phyloP scores from a whole-genome alignment of 2,329 filamentous ascomycete genomes.

The Fonsecaea monophora region DNA sequence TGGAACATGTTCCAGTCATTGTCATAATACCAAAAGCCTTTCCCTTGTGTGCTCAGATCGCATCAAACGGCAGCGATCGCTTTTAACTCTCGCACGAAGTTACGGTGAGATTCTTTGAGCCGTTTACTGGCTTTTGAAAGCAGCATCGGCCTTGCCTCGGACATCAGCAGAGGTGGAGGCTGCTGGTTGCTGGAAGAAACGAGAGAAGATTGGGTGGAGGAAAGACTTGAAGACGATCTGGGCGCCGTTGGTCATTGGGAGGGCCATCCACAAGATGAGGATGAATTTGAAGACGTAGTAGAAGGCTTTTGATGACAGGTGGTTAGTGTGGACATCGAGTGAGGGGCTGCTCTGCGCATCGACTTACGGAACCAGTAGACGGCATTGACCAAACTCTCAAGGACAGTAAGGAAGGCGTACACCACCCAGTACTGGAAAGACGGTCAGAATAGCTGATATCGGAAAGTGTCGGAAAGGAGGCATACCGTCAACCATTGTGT shows the following conservation, averaged over 20 bases:
- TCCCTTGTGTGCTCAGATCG: conserved; percentile 16
- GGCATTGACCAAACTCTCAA: conserved; percentile 70
- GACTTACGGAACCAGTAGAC: conserved; percentile 71
- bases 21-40: conserved; percentile 21
- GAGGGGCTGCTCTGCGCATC: conserved; percentile 80
- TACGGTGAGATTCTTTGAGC: conserved; percentile 30
- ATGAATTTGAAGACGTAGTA: conserved; percentile 99
- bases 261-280: conserved; percentile 95
- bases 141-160: conserved; percentile 82
- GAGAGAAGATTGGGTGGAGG: conserved; percentile 86
- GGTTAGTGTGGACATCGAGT: conserved; percentile 97
- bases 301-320: conserved; percentile 77
- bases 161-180: conserved; percentile 81
- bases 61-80: conserved; percentile 32
- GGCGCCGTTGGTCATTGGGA: conserved; percentile 95
- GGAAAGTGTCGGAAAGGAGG: conserved; percentile 19
- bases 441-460: conserved; percentile 31
- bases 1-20: not conserved
- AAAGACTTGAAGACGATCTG: conserved; percentile 97
- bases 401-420: conserved; percentile 69
- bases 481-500: conserved; percentile 70
- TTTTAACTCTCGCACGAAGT: conserved; percentile 28
- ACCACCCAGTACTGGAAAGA: conserved; percentile 69
- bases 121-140: conserved; percentile 63
- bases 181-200: conserved; percentile 77